phyloP scores from a whole-genome alignment of 176 grass and related monocot species.

The Ananas comosus region DNA sequence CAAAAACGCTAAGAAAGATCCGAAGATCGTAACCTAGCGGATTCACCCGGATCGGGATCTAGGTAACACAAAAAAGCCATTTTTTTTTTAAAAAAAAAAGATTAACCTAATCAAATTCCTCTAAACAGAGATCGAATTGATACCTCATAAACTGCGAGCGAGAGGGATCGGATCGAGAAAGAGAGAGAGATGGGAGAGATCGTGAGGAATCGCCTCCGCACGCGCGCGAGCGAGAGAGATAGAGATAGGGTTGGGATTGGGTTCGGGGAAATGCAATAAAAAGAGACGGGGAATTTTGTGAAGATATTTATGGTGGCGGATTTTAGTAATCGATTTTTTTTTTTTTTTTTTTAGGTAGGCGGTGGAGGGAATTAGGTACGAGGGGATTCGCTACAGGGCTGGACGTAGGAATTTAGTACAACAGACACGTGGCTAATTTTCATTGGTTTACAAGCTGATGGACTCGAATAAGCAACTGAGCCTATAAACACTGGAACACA shows the following conservation, averaged over 20 bases:
- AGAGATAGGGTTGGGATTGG: not conserved
- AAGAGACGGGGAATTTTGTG: not conserved
- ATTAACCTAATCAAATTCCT: too few species aligned
- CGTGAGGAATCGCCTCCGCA: too few species aligned
- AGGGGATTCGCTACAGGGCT: not conserved
- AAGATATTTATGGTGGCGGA: not conserved
- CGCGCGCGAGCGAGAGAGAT: too few species aligned
- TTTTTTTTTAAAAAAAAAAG: not conserved
- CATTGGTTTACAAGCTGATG: too few species aligned
- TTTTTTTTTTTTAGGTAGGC: not conserved
- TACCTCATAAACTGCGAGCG: constrained; percentile 53
- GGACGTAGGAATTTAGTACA: too few species aligned
- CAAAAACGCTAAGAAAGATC: not conserved
- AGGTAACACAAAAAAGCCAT: not conserved
- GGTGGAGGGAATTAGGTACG: not conserved
- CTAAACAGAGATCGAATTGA: not conserved
- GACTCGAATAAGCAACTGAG: too few species aligned
- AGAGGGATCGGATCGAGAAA: constrained; percentile 21
- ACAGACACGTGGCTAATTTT: too few species aligned
- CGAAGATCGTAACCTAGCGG: too few species aligned
- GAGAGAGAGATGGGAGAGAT: not conserved
- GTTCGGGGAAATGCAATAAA: not conserved
- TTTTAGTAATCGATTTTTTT: not conserved
- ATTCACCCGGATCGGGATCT: too few species aligned
- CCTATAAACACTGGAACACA: too few species aligned